These are phyloP conservation scores for Auricularia auricula-judae DNA, from an alignment of 768 basidiomycete species.

Conservation along the genomic window DNA sequence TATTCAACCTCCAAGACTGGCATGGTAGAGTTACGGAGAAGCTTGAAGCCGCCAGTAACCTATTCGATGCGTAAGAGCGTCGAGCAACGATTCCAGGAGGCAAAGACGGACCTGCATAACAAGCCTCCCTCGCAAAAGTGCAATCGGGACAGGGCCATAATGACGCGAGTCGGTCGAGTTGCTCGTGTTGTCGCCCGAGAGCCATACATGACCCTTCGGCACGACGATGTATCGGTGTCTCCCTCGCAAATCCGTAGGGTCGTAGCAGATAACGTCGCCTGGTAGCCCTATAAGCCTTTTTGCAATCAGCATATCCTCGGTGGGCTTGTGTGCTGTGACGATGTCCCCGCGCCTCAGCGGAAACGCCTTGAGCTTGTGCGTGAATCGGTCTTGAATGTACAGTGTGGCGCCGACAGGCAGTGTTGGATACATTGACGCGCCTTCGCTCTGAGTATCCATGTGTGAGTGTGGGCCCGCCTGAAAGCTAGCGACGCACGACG, in stretches of 20 bases:
- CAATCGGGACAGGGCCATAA: conserved; percentile 89
- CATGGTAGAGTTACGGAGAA: not conserved
- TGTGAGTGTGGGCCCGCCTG: not conserved
- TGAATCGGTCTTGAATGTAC: conserved; percentile 12
- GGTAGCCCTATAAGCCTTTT: conserved; percentile 87
- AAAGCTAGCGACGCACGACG: not conserved
- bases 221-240: conserved; percentile 54
- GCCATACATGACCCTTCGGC: conserved; percentile 84
- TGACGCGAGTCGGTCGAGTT: conserved; percentile 77
- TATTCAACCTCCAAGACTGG: not conserved
- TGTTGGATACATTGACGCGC: conserved; percentile 28
- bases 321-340: conserved; percentile 58
- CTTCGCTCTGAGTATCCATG: conserved; percentile 5
- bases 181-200: conserved; percentile 79
- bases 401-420: conserved; percentile 18
- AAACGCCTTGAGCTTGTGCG: conserved; percentile 4
- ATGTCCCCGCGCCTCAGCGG: conserved; percentile 63
- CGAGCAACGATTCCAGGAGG: not conserved
- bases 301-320: conserved; percentile 59
- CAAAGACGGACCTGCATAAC: conserved; percentile 43
- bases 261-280: conserved; percentile 81
- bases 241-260: conserved; percentile 43
- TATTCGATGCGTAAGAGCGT: not conserved
- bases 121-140: conserved; percentile 59
- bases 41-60: not conserved